Base-by-base conservation (phyloP, 1,284 basidiomycete genomes). In the Heterobasidion occidentale region DNA sequence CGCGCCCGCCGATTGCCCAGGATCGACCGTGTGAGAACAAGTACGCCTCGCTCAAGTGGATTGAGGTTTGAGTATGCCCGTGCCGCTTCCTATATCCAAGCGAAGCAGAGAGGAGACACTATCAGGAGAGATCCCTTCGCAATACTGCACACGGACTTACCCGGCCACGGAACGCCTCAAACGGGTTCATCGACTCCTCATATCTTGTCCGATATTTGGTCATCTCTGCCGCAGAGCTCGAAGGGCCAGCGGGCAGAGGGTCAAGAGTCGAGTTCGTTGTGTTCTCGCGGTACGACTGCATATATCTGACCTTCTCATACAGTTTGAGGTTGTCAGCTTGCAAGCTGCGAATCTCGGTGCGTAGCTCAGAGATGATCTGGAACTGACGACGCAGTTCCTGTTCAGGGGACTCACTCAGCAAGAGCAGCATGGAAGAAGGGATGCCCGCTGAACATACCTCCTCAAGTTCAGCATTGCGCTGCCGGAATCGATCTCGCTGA, bases 141-240 rank as follows among this genome's bases (percentile, higher is more conserved):
- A 9, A 42, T 42, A 11, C 12, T 9, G 12, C 46, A 48, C 19
- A 33, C 46, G 27, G 15, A 81, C 92, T 66, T 65, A 95, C 94
- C 67, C 92, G 78, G 4, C 95, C 94, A 59, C 94, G 84, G 79
- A 99, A 98, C 4, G 90, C 92, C 70, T 98, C 94, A 69, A 98
- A 99, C 0, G 96, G 96, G 67, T 99, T 98, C 84, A 98, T 92
- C 51, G 89, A 83, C 69, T 97, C 92, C 68, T 99, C 95, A 68
- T 98, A 98, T 68, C 92, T 82, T 59, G 88, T 83, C 55, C 89
- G 85, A 71, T 98, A 99, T 68, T 88, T 91, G 63, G 88, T 88
- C 70, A 96, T 83, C 60, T 94, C 92, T 60, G 88, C 89, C 42
- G 78, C 66, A 48, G 73, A 68, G 48, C 54, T 44, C 3, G 68